Evolutionary conservation across 805 yeast genomes (phyloP), one percentile per base, ranked within the genome.

Genomic region (Metschnikowia lochheadii): DNA sequence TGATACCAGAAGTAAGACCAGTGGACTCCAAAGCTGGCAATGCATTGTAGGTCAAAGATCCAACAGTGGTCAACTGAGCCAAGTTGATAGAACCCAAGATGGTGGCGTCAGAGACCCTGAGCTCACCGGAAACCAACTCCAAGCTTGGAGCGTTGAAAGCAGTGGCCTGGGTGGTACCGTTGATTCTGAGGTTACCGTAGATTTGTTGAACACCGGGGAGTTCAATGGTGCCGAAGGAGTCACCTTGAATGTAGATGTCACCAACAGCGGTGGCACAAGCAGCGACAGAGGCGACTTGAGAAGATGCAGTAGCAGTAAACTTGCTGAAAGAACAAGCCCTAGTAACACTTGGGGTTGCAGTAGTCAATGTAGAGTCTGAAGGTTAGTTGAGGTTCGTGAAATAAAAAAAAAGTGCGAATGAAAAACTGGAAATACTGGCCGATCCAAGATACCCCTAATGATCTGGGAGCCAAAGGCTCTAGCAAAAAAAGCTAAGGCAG

Each of bases 201-300:
- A 94, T 74, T 64, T 80, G 83, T 74, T 84, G 53, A 59, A 91
- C 86, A 57, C 87, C 88, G 65, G 85, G 84, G 63, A 94, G 75
- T 52, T 84, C 78, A 59, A 85, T 84, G 52, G 80, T 60, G 57
- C 82, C 84, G 54, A 85, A 69, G 17, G 55, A 59, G 56, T 72
- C 76, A 73, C 91, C 91, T 51, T 78, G 64, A 65, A 92, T 78
- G 72, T 75, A 69, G 62, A 94, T 74, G 68, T 84, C 84, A 79
- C 97, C 98, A 56, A 80, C 79, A 59, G 94, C 78, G 55, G 89
- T 86, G 36, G 80, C 69, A 82, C 99, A 94, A 43, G 83, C 76
- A 45, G 88, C 70, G 49, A 86, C 80, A 26, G 68, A 63, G 62
- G 89, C 96, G 65, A 92, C 82, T 60, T 89, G 91, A 32, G 87